Percentiles rank a stretch among this genome's conserved stretches.
Conservation (phyloP, 2,329 filamentous ascomycete species). For the Acrocalymma vagum region DNA sequence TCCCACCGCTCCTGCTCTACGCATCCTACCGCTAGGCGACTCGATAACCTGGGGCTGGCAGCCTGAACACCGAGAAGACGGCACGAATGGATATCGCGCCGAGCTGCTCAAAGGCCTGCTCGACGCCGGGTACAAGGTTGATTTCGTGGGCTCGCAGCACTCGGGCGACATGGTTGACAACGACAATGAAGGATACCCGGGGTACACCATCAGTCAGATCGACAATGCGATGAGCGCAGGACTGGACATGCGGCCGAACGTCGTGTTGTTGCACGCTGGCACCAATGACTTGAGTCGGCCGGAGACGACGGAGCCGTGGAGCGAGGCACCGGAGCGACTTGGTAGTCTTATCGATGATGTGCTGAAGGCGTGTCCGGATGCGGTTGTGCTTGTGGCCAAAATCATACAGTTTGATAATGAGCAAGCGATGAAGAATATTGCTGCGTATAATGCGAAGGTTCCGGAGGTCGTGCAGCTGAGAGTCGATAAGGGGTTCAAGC, state of each 20-base stretch:
- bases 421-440: slow-evolving; percentile 19
- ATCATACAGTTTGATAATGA: slow-evolving; percentile 35
- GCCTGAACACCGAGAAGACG: slow-evolving; percentile 19
- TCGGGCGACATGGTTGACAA: slow-evolving; percentile 44
- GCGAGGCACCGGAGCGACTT: slow-evolving; percentile 42
- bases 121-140: slow-evolving; percentile 23
- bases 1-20: slow-evolving; percentile 20
- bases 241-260: slow-evolving; percentile 26
- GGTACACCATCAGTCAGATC: slow-evolving; percentile 41
- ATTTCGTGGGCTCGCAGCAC: slow-evolving; percentile 42
- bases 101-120: slow-evolving; percentile 33
- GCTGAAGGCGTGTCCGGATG: slow-evolving; percentile 34
- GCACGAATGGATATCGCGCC: slow-evolving; percentile 51
- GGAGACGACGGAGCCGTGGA: slow-evolving; percentile 21
- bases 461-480: slow-evolving; percentile 27
- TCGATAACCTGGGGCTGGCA: slow-evolving; percentile 42
- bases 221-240: slow-evolving; percentile 14
- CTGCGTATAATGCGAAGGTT: slow-evolving; percentile 33
- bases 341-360: slow-evolving; percentile 43
- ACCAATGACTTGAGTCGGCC: slow-evolving; percentile 30
- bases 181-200: slow-evolving; percentile 43
- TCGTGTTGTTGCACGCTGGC: slow-evolving; percentile 32
- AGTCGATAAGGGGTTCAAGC: slow-evolving; percentile 26
- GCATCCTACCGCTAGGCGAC: slow-evolving; percentile 35
- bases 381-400: slow-evolving; percentile 48